Conservation (phyloP, 163 green algal species). For the Chlorella variabilis region DNA sequence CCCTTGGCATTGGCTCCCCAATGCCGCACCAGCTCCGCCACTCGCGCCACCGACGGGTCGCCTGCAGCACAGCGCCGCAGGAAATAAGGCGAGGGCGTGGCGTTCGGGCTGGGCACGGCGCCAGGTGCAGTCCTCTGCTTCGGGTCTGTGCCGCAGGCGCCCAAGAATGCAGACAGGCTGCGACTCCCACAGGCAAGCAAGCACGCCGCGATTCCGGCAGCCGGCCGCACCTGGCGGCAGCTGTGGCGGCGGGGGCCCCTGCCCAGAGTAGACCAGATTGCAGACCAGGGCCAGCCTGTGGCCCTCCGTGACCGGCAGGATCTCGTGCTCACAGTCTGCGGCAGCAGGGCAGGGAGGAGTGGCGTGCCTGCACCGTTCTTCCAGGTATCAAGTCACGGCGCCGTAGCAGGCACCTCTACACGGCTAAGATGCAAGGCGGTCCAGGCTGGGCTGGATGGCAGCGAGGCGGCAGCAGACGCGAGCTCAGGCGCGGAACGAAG, state of each 20-base stretch:
- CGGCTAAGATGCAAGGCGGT: too few species aligned
- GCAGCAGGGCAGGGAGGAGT: neutral
- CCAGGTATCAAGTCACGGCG: neutral
- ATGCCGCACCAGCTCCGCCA: too few species aligned
- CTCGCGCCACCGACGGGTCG: too few species aligned
- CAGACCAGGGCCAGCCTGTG: neutral
- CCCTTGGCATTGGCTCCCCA: too few species aligned
- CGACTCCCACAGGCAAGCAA: too few species aligned
- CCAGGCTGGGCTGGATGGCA: too few species aligned
- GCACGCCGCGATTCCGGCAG: too few species aligned
- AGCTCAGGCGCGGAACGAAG: neutral
- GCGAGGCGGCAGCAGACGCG: neutral
- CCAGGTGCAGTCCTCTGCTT: neutral
- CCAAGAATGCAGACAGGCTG: neutral
- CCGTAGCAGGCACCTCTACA: too few species aligned
- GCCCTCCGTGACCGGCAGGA: neutral
- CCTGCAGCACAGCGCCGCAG: too few species aligned
- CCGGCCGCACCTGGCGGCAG: neutral
- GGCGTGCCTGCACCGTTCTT: neutral
- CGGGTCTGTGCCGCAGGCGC: neutral
- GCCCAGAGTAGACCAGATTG: neutral
- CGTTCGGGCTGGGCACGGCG: neutral
- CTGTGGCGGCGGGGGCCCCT: neutral
- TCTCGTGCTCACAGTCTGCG: constrained; percentile 11
- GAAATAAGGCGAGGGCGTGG: too few species aligned